These are phyloP conservation scores for Fusarium heterosporum DNA, from an alignment of 2,329 filamentous ascomycete genomes.

Conservation along the genomic window DNA sequence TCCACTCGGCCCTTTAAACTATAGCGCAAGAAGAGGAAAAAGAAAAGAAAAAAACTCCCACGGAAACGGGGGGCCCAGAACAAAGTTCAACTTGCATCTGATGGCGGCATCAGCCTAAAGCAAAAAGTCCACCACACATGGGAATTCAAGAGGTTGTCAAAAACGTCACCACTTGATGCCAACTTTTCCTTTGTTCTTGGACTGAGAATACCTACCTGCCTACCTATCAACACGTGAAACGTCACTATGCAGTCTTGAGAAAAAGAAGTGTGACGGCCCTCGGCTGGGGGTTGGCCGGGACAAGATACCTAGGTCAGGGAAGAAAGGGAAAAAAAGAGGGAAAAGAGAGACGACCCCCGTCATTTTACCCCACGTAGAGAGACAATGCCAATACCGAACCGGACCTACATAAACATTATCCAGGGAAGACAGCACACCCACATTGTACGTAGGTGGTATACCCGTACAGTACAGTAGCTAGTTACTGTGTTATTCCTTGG, in stretches of 20 bases:
- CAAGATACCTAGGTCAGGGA: conserved; percentile 2
- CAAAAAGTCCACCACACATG: not conserved
- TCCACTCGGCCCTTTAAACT: conserved; percentile 27
- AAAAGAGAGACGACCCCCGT: conserved; percentile 24
- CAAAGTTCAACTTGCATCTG: not conserved
- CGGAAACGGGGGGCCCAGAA: not conserved
- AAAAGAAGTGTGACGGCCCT: not conserved
- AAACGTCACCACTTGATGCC: conserved; percentile 32
- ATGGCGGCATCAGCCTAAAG: conserved; percentile 36
- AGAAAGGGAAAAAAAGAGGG: not conserved
- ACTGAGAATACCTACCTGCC: no score
- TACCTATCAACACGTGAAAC: not conserved
- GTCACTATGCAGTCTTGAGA: conserved; percentile 31
- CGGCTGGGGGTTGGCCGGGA: not conserved
- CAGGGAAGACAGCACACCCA: conserved; percentile 15
- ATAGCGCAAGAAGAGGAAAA: not conserved
- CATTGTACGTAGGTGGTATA: not conserved
- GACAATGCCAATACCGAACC: conserved; percentile 3
- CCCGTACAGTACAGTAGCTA: conserved; percentile 10
- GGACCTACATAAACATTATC: conserved; percentile 25
- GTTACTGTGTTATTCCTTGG: conserved; percentile 22
- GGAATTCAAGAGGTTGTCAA: conserved; percentile 15
- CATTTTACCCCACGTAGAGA: conserved; percentile 32
- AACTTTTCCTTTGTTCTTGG: conserved; percentile 1
- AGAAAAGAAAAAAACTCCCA: not conserved